Conservation (phyloP, 2,329 filamentous ascomycete genomes). For the Metarhizium rileyi region DNA sequence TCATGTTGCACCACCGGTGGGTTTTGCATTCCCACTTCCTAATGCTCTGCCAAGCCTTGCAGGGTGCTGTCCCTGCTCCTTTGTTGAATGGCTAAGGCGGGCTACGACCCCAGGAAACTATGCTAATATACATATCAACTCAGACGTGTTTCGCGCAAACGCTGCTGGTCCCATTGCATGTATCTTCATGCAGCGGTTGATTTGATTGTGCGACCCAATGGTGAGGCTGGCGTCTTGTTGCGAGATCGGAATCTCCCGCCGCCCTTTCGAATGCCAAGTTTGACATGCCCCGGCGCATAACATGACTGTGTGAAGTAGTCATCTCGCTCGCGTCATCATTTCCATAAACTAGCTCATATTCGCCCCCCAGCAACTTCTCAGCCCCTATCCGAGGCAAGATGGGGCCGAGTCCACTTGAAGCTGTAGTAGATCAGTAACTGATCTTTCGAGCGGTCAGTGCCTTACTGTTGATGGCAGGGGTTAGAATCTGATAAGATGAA, state of each 20-base stretch:
- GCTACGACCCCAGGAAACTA: no score
- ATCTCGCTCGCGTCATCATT: not conserved
- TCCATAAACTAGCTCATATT: not conserved
- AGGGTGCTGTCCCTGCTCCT: no score
- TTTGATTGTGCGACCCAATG: no score
- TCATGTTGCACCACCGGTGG: no score
- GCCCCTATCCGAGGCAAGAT: not conserved
- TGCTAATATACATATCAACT: no score
- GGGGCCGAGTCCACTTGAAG: not conserved
- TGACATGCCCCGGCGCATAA: not conserved
- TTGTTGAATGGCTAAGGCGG: no score
- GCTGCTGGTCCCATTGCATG: no score
- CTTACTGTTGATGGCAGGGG: not conserved
- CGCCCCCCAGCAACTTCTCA: not conserved
- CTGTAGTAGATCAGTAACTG: not conserved
- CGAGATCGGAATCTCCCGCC: not conserved
- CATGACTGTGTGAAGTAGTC: no score
- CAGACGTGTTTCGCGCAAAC: no score
- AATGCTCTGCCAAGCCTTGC: no score
- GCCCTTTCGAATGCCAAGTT: not conserved
- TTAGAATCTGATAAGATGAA: conserved; percentile 8
- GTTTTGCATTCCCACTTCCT: not conserved
- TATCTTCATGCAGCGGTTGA: no score
- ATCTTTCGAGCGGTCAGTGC: not conserved
- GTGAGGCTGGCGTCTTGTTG: not conserved